Evolutionary conservation across 495 filamentous ascomycete genomes (phyloP).

Genomic region (Penicillium verhagenii): DNA sequence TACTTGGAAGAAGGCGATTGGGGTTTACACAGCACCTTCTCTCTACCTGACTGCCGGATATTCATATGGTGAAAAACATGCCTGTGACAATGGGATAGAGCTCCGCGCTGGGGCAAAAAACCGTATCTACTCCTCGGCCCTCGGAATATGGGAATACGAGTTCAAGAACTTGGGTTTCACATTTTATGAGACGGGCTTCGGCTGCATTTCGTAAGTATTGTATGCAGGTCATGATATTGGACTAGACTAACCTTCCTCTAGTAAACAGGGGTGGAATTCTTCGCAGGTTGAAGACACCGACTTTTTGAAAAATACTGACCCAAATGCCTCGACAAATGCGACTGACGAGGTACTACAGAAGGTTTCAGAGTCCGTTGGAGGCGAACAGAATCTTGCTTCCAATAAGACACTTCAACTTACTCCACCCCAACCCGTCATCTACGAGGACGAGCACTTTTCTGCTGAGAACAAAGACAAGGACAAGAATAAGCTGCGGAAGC

Average conservation of each 20-base stretch:
- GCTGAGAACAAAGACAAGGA: not conserved
- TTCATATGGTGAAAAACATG: not conserved
- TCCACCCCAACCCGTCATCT: not conserved
- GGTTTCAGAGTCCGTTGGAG: not conserved
- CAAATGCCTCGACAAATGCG: not conserved
- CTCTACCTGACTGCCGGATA: not conserved
- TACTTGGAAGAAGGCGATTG: constrained; percentile 4
- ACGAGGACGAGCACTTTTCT: not conserved
- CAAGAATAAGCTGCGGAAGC: not conserved
- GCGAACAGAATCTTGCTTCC: not conserved
- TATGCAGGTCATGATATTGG: not conserved
- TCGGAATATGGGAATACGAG: constrained; percentile 4
- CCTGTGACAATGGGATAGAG: constrained; percentile 2
- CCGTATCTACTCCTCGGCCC: not conserved
- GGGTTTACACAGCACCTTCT: constrained; percentile 1
- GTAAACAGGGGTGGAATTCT: no score
- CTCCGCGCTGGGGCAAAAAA: constrained; percentile 3
- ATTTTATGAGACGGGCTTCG: not conserved
- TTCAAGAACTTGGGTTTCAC: not conserved
- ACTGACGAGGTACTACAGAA: not conserved
- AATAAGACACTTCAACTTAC: not conserved
- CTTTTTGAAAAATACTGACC: no score
- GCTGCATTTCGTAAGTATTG: constrained; percentile 4
- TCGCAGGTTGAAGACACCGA: no score
- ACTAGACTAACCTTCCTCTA: no score